These are phyloP conservation scores for Skeletonema menzelii DNA, from an alignment of 108 stramenopile species.

Conservation along the genomic window DNA sequence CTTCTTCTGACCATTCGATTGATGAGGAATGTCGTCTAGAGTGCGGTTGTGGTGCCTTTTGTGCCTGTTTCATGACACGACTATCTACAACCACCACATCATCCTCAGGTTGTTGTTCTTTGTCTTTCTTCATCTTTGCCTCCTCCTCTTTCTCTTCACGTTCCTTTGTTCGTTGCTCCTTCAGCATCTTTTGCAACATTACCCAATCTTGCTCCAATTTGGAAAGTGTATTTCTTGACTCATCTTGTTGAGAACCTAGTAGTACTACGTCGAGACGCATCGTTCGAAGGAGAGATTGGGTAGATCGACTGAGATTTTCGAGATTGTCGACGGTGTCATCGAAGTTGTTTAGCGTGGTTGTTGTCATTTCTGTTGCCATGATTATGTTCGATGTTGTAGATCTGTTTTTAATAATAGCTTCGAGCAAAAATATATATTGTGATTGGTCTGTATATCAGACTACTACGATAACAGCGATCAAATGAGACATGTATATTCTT, in stretches of 20 bases:
- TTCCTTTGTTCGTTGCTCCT: background rate
- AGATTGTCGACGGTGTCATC: background rate
- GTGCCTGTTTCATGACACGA: background rate
- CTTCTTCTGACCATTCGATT: background rate
- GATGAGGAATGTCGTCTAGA: background rate
- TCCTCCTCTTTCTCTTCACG: background rate
- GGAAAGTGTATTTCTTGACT: background rate
- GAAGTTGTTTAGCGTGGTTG: background rate
- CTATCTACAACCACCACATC: background rate
- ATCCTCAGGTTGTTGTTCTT: background rate
- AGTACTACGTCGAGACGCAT: conserved; percentile 9
- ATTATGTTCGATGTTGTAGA: too few species aligned
- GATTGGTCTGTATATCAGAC: too few species aligned
- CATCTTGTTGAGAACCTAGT: conserved; percentile 4
- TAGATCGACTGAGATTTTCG: background rate
- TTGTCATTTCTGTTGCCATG: background rate
- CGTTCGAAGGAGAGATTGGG: conserved; percentile 5
- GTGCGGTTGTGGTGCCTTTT: background rate
- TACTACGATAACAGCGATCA: too few species aligned
- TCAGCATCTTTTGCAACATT: conserved; percentile 1
- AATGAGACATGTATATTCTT: too few species aligned
- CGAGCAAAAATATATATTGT: too few species aligned
- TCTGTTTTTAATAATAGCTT: too few species aligned
- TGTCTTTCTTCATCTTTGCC: background rate
- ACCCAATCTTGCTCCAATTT: conserved; percentile 6